Evolutionary conservation across 106 monocot genomes (phyloP), one percentile per base, ranked within the genome.

Genomic region (Posidonia australis): DNA sequence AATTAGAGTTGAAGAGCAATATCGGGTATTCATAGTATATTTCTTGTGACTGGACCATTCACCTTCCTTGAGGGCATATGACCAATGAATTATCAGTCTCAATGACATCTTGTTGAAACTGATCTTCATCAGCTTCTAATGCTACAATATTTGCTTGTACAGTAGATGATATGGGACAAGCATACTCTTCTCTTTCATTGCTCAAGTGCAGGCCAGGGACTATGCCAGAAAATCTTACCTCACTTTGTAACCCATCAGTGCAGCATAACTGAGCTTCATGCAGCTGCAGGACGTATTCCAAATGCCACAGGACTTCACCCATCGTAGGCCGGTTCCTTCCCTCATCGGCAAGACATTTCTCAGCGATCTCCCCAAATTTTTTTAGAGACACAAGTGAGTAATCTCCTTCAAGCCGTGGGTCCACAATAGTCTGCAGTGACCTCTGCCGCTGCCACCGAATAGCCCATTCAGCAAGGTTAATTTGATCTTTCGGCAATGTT

Each of bases 391-490:
- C 87, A 10, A 65, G 11, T 0, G 82, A 92, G 74, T 60, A 92
- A 18, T 79, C 74, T 26, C 81, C 83, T 20, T 77, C 74, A 18
- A 92, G 64, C 18, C 69, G 44, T 18, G 71, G 81, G 47, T 92
- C 92, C 14, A 82, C 67, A 10, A 92, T 83, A 23, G 68, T 42
- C 46, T 79, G 77, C 10, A 92, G 72, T 16, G 81, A 74, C 30
- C 78, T 53, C 70, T 92, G 86, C 7, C 79, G 63, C 53, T 92
- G 87, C 92, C 87, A 87, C 42, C 81, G 41, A 5, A 84, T 46
- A 0, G 84, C 87, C 92, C 92, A 92, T 62, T 92, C 92, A 4
- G 92, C 92, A 49, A 92, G 64, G 59, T 87, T 92, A 18, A 84
- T 82, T 67, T 92, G 83, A 60, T 92, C 92, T 67, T 87, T 92